These are phyloP conservation scores for Clitopilus hobsonii DNA, from an alignment of 768 basidiomycete genomes.

Conservation along the genomic window DNA sequence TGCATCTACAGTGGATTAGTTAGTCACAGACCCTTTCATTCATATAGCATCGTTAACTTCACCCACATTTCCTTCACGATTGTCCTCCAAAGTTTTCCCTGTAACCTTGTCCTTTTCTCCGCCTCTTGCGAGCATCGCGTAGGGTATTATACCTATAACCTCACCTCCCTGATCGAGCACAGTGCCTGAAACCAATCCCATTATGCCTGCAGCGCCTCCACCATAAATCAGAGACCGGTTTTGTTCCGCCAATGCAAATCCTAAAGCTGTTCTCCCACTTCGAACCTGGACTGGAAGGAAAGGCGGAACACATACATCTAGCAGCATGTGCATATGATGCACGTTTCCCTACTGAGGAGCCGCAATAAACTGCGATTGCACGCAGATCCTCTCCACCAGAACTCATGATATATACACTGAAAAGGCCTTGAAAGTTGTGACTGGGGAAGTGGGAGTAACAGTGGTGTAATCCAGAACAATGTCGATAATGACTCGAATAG, in stretches of 20 bases:
- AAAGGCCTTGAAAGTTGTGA: too few relatives aligned
- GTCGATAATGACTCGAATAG: too few relatives aligned
- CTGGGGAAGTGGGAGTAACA: too few relatives aligned
- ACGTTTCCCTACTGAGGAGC: constrained; percentile 62
- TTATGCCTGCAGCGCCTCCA: constrained; percentile 78
- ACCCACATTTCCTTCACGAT: constrained; percentile 18
- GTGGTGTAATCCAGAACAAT: too few relatives aligned
- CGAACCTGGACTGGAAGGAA: constrained; percentile 1
- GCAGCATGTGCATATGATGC: constrained; percentile 66
- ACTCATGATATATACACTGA: background rate
- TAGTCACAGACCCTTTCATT: constrained; percentile 10
- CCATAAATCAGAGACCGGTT: constrained; percentile 78
- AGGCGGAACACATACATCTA: constrained; percentile 43
- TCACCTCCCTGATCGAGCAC: constrained; percentile 63
- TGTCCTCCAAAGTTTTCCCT: constrained; percentile 15
- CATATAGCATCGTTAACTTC: background rate
- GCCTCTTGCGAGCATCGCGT: constrained; percentile 64
- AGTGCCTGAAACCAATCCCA: constrained; percentile 75
- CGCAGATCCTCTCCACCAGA: background rate
- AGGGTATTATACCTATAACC: constrained; percentile 76
- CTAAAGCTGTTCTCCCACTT: constrained; percentile 51
- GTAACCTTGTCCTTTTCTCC: constrained; percentile 54
- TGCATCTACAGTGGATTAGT: background rate
- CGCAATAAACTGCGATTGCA: constrained; percentile 79
- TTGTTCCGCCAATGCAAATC: constrained; percentile 59